Base-by-base conservation (phyloP, 139 green algal species). In the Prasinococcaceae sp. region DNA sequence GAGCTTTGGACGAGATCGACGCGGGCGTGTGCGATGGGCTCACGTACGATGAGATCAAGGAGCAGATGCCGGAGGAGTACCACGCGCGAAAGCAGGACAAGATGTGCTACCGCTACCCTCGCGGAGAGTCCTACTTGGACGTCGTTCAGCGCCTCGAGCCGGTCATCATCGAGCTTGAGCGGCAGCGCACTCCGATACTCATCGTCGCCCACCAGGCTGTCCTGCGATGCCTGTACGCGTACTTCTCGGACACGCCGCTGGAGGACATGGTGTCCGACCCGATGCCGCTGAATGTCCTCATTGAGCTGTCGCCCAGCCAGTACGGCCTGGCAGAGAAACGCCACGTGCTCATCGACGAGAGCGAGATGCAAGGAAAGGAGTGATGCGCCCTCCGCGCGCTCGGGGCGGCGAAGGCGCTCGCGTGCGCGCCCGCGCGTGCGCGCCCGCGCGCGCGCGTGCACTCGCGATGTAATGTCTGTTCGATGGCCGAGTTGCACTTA, bases 91-190 rank as follows among this genome's bases (percentile, higher is more conserved):
- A 56, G 23, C 9, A 60, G 47, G 48, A 70, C 53, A 63, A 63
- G 44, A 23, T 63, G 55, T 45, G 58, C 12, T 67, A 77, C 50
- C 58, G 68, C 3, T 77, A 77, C 30, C 68, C 68, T 19, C 50
- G 68, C 6, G 68, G 68, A 6, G 68, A 77, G 53, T 73, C 63
- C 6, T 77, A 77, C 55, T 38, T 77, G 25, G 68, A 77, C 42
- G 60, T 77, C 43, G 67, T 77, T n/a, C 32, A 55, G n/a, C 53
- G 68, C 38, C 41, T 55, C 8, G 68, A 76, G 45, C 55, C 62
- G n/a, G 58, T 66, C 20, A 66, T 66, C 1, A 66, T 66, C 20
- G 58, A 66, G 58, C 33, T 66, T 17, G 58, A 66, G 38, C 23
- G 58, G 25, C 58, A 66, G 47, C 39, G 58, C 5, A 28, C 28